Base-by-base conservation (phyloP, 805 yeast species). In the Pichia membranifaciens region DNA sequence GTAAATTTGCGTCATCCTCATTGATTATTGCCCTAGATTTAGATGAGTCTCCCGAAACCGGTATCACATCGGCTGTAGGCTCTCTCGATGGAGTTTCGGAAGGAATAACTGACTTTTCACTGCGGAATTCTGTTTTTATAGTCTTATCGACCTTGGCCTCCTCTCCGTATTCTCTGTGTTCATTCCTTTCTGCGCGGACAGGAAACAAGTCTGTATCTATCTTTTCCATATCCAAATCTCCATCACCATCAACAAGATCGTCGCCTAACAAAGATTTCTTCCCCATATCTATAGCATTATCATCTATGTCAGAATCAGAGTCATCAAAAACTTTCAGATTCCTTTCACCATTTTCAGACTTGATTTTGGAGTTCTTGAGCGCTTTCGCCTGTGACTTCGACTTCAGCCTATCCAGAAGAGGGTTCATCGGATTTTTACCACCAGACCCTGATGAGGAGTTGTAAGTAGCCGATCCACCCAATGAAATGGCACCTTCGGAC, bases 201-300 rank as follows among this genome's bases (percentile, higher is more conserved):
- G 91, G 91, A 68, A 84, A 82, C 29, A 82, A 61, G 17, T 69
- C 74, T 0, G 80, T 71, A 46, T 78, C 82, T n/a, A 66, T 70
- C 22, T 69, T 78, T 20, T 70, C 65, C 5, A 53, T 56, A 4
- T 50, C 51, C 16, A 56, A 54, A 15, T 54, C 61, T 20, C 45
- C 60, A 12, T 55, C 48, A 16, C 16, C 34, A 41, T 41, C 41
- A 10, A n/a, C 12, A 17, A 15, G 5, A 13, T 34, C 46, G 8
- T 22, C 22, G 22, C 21, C 47, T 15, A 38, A 15, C 9, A 37
- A 33, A 15, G 43, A n/a, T 20, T n/a, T 21, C 22, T 38, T 39
- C 25, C 50, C 17, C 47, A 47, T 47, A 39, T 47, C 47, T 33
- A 47, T 47, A 8, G 50, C 50, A 43, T 47, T 60, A 15, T 54